Evolutionary conservation across 2,329 filamentous ascomycete species (phyloP).

Genomic region (Apiospora kogelbergensis): DNA sequence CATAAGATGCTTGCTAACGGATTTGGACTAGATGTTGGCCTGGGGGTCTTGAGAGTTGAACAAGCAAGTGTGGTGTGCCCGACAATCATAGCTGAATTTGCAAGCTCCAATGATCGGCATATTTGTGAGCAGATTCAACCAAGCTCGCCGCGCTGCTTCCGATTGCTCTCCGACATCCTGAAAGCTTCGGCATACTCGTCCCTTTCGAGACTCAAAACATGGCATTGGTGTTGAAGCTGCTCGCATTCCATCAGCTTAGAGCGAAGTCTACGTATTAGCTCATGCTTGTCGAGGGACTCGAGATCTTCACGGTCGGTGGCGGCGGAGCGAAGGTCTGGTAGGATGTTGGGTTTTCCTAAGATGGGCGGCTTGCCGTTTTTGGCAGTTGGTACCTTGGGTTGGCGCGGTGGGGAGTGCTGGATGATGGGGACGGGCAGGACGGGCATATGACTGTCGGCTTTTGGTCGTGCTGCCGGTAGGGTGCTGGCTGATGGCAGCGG

Average conservation of each 20-base stretch:
- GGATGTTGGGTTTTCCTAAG: not conserved
- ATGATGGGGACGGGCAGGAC: not conserved
- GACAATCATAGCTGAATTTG: not conserved
- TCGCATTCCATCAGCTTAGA: slow-evolving; percentile 3
- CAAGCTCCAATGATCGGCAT: not conserved
- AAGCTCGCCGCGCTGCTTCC: not conserved
- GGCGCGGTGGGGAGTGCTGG: not conserved
- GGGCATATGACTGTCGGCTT: not conserved
- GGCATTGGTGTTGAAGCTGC: slow-evolving; percentile 7
- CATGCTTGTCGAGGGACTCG: slow-evolving; percentile 2
- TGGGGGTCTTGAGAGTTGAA: not conserved
- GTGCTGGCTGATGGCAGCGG: not conserved
- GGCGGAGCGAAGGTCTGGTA: not conserved
- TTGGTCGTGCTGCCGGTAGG: not conserved
- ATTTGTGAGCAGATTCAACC: not conserved
- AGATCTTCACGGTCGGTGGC: not conserved
- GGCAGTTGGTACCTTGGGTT: not conserved
- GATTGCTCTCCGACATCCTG: not conserved
- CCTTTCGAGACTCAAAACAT: slow-evolving; percentile 6
- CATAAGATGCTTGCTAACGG: not conserved
- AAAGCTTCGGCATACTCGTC: slow-evolving; percentile 6
- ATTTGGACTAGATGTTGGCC: not conserved
- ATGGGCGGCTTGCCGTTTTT: not conserved
- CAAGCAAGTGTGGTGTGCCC: not conserved
- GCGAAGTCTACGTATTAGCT: slow-evolving; percentile 1